Percentiles rank a stretch among this genome's conserved stretches.
Evolutionary conservation across 495 filamentous ascomycete species (phyloP).

Genomic region (Hyphodiscus hymeniophilus): DNA sequence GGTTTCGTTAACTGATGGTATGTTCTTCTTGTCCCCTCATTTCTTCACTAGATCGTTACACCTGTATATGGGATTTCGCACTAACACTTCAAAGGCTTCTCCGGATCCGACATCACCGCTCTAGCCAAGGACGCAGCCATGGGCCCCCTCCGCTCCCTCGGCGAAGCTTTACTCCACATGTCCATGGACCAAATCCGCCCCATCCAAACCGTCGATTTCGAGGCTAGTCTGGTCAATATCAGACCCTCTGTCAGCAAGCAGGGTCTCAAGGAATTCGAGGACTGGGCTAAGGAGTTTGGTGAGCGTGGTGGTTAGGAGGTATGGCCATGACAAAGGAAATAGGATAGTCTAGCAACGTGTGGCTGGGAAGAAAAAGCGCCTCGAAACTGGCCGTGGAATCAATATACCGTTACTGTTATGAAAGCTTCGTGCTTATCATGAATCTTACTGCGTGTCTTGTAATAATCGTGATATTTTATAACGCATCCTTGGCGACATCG

Average conservation of each 20-base stretch:
- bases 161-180: slow-evolving; percentile 83
- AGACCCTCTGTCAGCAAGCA: slow-evolving; percentile 82
- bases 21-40: slow-evolving; percentile 14
- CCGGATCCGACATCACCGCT: slow-evolving; percentile 94
- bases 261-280: slow-evolving; percentile 79
- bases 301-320: slow-evolving; percentile 70
- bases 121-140: slow-evolving; percentile 97
- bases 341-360: slow-evolving; percentile 8
- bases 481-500: too few relatives aligned
- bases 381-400: too few relatives aligned
- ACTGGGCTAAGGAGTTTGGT: slow-evolving; percentile 90
- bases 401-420: too few relatives aligned
- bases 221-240: slow-evolving; percentile 76
- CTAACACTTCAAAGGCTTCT: slow-evolving; percentile 61
- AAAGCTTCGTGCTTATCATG: too few relatives aligned
- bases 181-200: slow-evolving; percentile 89
- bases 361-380: not conserved
- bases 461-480: too few relatives aligned
- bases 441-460: too few relatives aligned
- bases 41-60: not conserved
- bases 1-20: slow-evolving; percentile 83
- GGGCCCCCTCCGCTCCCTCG: slow-evolving; percentile 87
- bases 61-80: too few relatives aligned
- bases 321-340: too few relatives aligned
- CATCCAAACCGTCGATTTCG: slow-evolving; percentile 77